Base-by-base conservation (phyloP, 192 early-diverging fungal genomes). In the Coemansia aciculifera region DNA sequence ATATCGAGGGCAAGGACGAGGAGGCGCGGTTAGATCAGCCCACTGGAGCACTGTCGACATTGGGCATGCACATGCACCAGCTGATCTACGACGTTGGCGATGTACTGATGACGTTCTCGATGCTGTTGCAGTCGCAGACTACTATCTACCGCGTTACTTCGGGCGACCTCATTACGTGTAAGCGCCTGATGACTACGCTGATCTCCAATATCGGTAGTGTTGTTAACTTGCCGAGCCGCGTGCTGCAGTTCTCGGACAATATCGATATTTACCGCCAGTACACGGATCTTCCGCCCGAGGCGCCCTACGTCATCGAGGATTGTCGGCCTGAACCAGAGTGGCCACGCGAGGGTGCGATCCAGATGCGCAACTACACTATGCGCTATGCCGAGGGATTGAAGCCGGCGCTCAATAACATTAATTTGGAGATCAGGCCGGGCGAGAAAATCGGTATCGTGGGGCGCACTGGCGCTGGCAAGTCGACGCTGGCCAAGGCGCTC, bases 401-500 rank as follows among this genome's bases (percentile, higher is more conserved):
- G 40, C 52, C 67, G 1, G 83, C 81, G 21, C 67, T 90, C 2
- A 66, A 72, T 0, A 62, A 63, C 15, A 39, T 84, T 1, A 74
- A 51, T 27, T 34, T 86, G 51, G 59, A 57, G 4, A 77, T 75
- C 19, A 31, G 56, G 5, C 69, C 78, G 10, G 75, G 80, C 23
- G 85, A 88, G 66, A 88, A 89, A 59, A 77, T 90, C 62, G 89
- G 89, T 29, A 82, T 90, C 23, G 89, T 90, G 8, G 89, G 89
- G 3, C 81, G 87, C 5, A 87, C 87, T 0, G 96, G 93, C 34
- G 92, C 92, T 13, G 92, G 92, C 21, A 95, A 94, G 67, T 87
- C 88, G 2, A 86, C 92, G 3, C 72, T 94, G n/a, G 79, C 85
- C 23, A 72, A 91, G 49, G 85, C 87, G 0, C 77, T 95, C 12